These are phyloP conservation scores for Apiospora sp. DNA, from an alignment of 2,329 filamentous ascomycete genomes.

Conservation along the genomic window DNA sequence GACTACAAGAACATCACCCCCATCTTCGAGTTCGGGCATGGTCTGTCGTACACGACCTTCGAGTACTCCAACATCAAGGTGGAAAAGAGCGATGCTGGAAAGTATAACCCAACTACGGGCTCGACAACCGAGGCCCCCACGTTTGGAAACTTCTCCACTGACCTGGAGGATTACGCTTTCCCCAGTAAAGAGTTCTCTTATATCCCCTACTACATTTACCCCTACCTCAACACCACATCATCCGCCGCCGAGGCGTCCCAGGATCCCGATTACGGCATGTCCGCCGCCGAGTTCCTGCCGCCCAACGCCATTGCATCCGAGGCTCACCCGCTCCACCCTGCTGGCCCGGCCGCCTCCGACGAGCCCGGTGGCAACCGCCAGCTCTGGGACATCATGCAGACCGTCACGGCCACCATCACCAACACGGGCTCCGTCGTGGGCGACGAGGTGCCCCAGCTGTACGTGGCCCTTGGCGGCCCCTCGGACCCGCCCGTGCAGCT, in stretches of 20 bases:
- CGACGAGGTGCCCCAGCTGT: constrained; percentile 79
- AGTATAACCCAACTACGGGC: constrained; percentile 68
- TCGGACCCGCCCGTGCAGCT: constrained; percentile 73
- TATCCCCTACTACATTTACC: constrained; percentile 70
- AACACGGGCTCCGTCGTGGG: constrained; percentile 73
- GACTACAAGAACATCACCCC: constrained; percentile 72
- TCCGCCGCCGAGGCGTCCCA: constrained; percentile 61
- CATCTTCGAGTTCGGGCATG: constrained; percentile 83
- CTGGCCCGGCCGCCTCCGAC: constrained; percentile 49
- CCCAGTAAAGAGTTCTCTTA: constrained; percentile 62
- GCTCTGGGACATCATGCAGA: constrained; percentile 75
- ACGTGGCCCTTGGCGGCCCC: constrained; percentile 81
- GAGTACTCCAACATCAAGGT: constrained; percentile 74
- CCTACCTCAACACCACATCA: constrained; percentile 71
- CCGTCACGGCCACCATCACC: constrained; percentile 70
- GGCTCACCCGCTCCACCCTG: constrained; percentile 62
- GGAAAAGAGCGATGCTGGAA: constrained; percentile 53
- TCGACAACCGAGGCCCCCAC: constrained; percentile 68
- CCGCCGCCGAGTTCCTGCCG: constrained; percentile 67
- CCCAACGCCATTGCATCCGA: constrained; percentile 61
- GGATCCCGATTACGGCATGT: constrained; percentile 67
- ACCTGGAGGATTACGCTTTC: constrained; percentile 73
- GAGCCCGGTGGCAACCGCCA: constrained; percentile 69
- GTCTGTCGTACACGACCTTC: constrained; percentile 83
- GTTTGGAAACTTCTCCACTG: constrained; percentile 69